Evolutionary conservation across 2,329 filamentous ascomycete species (phyloP), one percentile per base, ranked within the genome.

Genomic region (Fusarium irregulare): DNA sequence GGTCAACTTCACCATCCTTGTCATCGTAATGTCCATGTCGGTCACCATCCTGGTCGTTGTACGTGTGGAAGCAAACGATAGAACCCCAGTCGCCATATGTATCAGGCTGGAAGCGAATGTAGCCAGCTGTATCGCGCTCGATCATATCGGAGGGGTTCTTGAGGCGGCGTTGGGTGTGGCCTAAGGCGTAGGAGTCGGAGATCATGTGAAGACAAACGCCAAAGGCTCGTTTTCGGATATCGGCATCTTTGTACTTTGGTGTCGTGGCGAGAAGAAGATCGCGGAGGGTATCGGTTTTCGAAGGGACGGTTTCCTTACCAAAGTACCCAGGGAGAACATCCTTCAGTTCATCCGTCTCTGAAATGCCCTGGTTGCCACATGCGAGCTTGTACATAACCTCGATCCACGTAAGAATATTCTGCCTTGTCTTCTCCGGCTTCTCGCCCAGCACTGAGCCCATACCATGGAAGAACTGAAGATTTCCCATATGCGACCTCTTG

Each of bases 311-410:
- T 0, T 56, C 53, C 42, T 51, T 27, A 4, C 37, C 50, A 18
- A 71, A 71, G 18, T 44, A 56, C 0, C 56, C 54, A 0, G 49
- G 59, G 0, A 68, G 50, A 2, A 47, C 44, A 1, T 55, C 5
- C 3, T n/a, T 44, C 0, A 71, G 48, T 0, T 6, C 4, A 5
- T 68, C 60, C 0, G 54, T 21, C 13, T 68, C 56, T 0, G 42
- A 48, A 6, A 71, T 14, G 1, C 48, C 61, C 16, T 66, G 63
- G 3, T 62, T 41, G 0, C 64, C 68, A 16, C 51, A 59, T 1
- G 68, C 68, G 32, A 71, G 68, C 16, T 71, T 71, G 1, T 69
- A 71, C 68, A 71, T 71, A 9, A 66, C 56, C 20, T 71, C 60
- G 12, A 71, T 50, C 68, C 68, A 71, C 0, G 34, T 42, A 6